Evolutionary conservation across 371 early-diverging fungal genomes (phyloP), one percentile per base, ranked within the genome.

Genomic region (Paramicrosporidium saccamoebae): DNA sequence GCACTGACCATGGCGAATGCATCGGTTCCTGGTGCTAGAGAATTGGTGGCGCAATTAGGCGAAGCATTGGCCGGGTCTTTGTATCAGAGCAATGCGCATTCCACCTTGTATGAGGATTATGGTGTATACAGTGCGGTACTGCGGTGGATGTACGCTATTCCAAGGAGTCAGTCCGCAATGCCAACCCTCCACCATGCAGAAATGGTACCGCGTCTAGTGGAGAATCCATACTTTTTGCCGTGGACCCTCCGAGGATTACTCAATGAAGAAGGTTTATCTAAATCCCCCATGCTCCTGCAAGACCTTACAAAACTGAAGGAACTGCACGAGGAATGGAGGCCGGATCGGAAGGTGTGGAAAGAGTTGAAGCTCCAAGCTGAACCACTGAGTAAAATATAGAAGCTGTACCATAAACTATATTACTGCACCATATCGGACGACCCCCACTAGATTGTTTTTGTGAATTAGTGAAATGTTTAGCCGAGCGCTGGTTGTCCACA

Each of bases 211-310:
- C 22, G 7, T 22, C 22, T 12, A n/a, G 51, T 49, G 12, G 39
- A 58, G 14, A 84, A 84, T 25, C 79, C 77, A 4, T 74, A 59
- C 32, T 71, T 55, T 37, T 39, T 84, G 2, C 81, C 86, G 2
- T 81, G 79, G 79, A 64, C 66, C 3, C 58, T 84, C 58, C 72
- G 69, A 5, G 60, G 62, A 3, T 43, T 84, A 9, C 44, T 55
- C 26, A 53, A 54, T 3, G 71, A 74, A 26, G 42, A 54, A 7
- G 29, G 28, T n/a, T 54, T 77, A 3, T 30, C 40, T 1, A 41
- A 42, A 4, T 47, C 67, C 27, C 31, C 48, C 4, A 26, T 26
- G 3, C 39, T 74, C 10, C 36, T 42, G 13, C 26, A 27, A 13
- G 77, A 74, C 17, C 32, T 78, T 3, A 42, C 42, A 5, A 45